Base-by-base conservation (phyloP, 2,329 filamentous ascomycete genomes). In the Fusarium irregulare region DNA sequence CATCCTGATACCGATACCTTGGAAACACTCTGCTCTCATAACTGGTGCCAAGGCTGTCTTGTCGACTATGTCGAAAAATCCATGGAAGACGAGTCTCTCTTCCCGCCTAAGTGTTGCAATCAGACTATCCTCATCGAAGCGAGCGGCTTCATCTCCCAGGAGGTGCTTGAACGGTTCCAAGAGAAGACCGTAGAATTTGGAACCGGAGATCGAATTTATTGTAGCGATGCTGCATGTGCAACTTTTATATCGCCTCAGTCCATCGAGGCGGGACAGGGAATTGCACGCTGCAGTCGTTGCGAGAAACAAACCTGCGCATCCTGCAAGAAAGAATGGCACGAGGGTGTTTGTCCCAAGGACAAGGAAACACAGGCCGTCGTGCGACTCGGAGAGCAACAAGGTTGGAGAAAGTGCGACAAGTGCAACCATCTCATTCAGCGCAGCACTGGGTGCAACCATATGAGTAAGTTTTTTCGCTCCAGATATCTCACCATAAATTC, bases 21-120 rank as follows among this genome's bases (percentile, higher is more conserved):
- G 3, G 5, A 25, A 9, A 4, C 25, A 27, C 9, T 27, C 25
- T 27, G 25, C 25, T 27, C 25, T 27, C 25, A 27, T 27, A 27
- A 27, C 25, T 89, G 87, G 73, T 90, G 87, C 68, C 75, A 71
- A 0, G 66, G 59, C 2, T 90, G 88, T 68, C 68, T 89, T 0
- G 66, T 69, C 0, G 51, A 62, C 0, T 79, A 86, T 0, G 83
- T 89, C 67, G 16, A 68, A 1, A 54, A 73, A 0, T 79, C 84
- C 0, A 77, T 87, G 20, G 74, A 56, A 0, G 83, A 87, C 61
- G 84, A 89, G 49, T 78, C 80, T 0, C 68, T 86, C 0, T 90
- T 87, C 54, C 88, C 87, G 0, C 85, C 86, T 0, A 77, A 80
- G 7, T 90, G 87, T 73, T 89, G 87, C 66, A 53, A 71, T 1